phyloP scores from a whole-genome alignment of 345 rosid genomes.

The Gossypium herbaceum region DNA sequence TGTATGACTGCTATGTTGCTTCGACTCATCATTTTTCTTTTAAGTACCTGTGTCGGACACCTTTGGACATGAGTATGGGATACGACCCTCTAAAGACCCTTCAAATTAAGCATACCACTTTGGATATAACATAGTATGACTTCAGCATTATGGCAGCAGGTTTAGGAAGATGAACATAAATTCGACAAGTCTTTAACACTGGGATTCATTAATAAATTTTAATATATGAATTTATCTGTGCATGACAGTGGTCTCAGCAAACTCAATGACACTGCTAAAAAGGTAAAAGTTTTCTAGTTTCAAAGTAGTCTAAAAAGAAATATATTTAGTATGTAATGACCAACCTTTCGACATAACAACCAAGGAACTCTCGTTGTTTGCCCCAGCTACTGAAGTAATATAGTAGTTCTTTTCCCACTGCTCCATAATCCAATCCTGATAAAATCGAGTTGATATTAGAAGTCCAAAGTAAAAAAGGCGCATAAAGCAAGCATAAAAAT shows the following conservation, averaged over 20 bases:
- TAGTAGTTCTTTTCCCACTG: conserved; percentile 96
- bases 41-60: no score
- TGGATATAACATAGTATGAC: no score
- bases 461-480: not conserved
- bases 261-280: not conserved
- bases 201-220: not conserved
- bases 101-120: no score
- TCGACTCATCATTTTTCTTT: no score
- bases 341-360: conserved; percentile 95
- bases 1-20: not conserved
- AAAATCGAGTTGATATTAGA: conserved; percentile 16
- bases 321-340: conserved; percentile 7
- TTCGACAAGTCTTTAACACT: not conserved
- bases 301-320: not conserved
- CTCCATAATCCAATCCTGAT: conserved; percentile 97
- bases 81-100: no score
- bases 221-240: not conserved
- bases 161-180: not conserved
- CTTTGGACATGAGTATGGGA: not conserved
- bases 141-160: not conserved
- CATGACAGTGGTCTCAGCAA: not conserved
- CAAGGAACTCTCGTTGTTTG: conserved; percentile 81
- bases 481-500: conserved; percentile 5
- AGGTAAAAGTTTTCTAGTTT: not conserved
- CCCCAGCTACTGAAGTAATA: conserved; percentile 90